Evolutionary conservation across 805 yeast species (phyloP), one percentile per base, ranked within the genome.

Genomic region (Kodamaea kaohsiungensis): DNA sequence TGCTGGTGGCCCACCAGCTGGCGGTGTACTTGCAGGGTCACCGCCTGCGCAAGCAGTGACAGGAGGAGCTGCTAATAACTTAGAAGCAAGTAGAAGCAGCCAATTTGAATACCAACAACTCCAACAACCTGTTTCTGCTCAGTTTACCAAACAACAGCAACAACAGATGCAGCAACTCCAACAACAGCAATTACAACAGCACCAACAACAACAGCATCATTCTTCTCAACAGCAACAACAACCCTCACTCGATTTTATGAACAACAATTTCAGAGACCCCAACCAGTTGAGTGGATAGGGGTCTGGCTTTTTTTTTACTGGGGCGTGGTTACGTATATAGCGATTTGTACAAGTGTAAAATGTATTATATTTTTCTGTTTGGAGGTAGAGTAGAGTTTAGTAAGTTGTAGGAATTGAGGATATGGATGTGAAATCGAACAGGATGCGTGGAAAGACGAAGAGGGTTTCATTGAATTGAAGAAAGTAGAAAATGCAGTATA

Each of bases 21-120:
- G 55, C 6, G 49, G 47, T 17, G 48, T 49, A 2, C 43, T 52
- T 6, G 53, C 50, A 16, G 59, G 55, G 25, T 51, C 59, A 2
- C 54, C 56, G 6, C 39, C 52, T 18, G 39, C 42, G 4, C 38
- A 22, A 35, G 15, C 35, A 8, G 19, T 19, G 19, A 17, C 45
- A 12, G 17, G 42, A 3, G 51, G 54, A 13, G 38, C 40, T 37
- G 45, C 39, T 1, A 40, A 19, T 25, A 9, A n/a, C 2, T 12
- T 37, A 18, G 53, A 43, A 9, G 16, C 19, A 17, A 18, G 25
- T 7, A 46, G 35, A 42, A 27, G 46, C 17, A 38, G 49, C 85
- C 6, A 79, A 73, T 52, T 65, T 78, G 46, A 72, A 59, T 15
- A 70, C 77, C 17, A 72, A 15, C 49, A 40, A 15, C 51, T 49